Conservation (phyloP, 441 rosid genomes). For the Arabidopsis lyrata region DNA sequence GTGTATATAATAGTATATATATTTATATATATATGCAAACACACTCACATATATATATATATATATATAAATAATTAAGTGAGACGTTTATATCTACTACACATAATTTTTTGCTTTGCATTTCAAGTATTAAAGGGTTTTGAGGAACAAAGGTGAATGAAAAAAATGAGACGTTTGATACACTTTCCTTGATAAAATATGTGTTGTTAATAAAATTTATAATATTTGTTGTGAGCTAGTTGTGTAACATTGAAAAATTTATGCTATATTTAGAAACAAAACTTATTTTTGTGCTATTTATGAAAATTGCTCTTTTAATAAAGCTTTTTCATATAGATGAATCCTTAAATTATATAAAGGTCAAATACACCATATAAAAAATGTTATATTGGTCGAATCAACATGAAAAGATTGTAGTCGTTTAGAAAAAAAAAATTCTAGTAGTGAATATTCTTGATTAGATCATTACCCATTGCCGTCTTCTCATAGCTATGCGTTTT, state of each 20-base stretch:
- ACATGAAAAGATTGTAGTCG: constrained; percentile 15
- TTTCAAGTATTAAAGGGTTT: too few relatives aligned
- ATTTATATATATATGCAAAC: too few relatives aligned
- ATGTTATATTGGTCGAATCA: constrained; percentile 6
- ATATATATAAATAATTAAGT: neutral
- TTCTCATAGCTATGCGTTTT: constrained; percentile 9
- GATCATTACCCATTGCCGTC: constrained; percentile 31
- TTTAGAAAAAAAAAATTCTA: constrained; percentile 6
- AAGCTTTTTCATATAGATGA: neutral
- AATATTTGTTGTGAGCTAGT: neutral
- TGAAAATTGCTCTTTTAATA: too few relatives aligned
- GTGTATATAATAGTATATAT: neutral
- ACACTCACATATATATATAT: too few relatives aligned
- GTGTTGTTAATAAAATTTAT: too few relatives aligned
- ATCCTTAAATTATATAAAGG: neutral
- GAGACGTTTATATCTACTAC: neutral
- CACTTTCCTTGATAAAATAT: neutral
- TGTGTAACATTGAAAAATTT: too few relatives aligned
- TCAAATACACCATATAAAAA: neutral
- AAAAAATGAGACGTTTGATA: neutral
- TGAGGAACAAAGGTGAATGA: neutral
- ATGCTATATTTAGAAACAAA: too few relatives aligned
- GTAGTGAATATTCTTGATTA: constrained; percentile 25
- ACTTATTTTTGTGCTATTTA: too few relatives aligned
- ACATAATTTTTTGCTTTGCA: neutral